Evolutionary conservation across 2,329 filamentous ascomycete genomes (phyloP).

Genomic region (Xenoacremonium recifei): DNA sequence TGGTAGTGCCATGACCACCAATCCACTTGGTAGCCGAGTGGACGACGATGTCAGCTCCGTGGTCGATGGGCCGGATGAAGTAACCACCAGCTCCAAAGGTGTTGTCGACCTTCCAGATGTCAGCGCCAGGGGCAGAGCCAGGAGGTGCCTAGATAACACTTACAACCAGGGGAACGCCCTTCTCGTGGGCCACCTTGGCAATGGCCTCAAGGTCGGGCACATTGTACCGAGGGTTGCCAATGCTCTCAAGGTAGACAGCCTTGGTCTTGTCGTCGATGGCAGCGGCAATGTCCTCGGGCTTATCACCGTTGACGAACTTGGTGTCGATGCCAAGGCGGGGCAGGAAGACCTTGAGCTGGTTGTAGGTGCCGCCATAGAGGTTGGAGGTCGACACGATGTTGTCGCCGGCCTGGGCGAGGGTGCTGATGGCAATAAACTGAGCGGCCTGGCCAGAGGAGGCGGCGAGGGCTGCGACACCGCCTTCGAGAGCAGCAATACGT

Average conservation of each 20-base stretch:
- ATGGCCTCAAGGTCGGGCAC: constrained; percentile 89
- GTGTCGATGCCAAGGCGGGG: constrained; percentile 84
- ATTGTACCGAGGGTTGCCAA: constrained; percentile 92
- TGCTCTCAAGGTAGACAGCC: constrained; percentile 87
- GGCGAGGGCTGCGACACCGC: constrained; percentile 82
- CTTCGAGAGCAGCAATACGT: constrained; percentile 91
- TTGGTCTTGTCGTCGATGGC: constrained; percentile 93
- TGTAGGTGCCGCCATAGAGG: constrained; percentile 93
- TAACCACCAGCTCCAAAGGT: constrained; percentile 93
- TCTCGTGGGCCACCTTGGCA: constrained; percentile 70
- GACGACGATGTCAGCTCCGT: constrained; percentile 90
- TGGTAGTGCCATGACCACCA: constrained; percentile 89
- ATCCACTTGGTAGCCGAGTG: constrained; percentile 98
- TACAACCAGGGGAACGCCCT: constrained; percentile 64
- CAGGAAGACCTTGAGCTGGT: constrained; percentile 91
- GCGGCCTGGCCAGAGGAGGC: constrained; percentile 85
- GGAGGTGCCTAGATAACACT: constrained; percentile 19
- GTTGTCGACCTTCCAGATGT: constrained; percentile 69
- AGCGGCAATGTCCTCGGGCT: constrained; percentile 72
- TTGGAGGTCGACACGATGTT: constrained; percentile 92
- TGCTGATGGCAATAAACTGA: constrained; percentile 84
- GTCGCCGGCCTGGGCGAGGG: constrained; percentile 84
- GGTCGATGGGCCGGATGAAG: constrained; percentile 80
- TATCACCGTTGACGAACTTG: constrained; percentile 84
- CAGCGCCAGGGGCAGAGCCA: not conserved